Evolutionary conservation across 305 asterid species (phyloP).

Genomic region (Solanum hybrid): DNA sequence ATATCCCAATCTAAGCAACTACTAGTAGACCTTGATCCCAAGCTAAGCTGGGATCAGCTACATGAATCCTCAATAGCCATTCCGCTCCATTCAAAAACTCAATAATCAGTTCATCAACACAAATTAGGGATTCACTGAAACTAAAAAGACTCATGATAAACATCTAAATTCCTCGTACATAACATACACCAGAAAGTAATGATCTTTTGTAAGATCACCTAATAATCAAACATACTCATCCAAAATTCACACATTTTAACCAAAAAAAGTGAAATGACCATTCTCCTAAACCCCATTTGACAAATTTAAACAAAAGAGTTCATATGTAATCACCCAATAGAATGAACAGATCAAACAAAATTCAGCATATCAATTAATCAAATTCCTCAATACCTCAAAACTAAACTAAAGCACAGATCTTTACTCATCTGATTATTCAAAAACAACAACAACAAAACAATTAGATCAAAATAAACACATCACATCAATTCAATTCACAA

Average conservation of each 20-base stretch:
- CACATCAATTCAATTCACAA: background rate
- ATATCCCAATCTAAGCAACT: background rate
- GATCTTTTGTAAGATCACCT: background rate
- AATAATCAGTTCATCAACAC: background rate
- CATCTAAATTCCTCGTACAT: background rate
- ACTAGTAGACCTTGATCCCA: background rate
- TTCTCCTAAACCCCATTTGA: background rate
- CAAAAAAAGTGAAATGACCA: background rate
- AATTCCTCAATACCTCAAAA: background rate
- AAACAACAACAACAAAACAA: background rate
- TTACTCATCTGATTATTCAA: background rate
- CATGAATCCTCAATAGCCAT: background rate
- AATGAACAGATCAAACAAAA: background rate
- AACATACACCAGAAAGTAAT: background rate
- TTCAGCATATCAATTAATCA: background rate
- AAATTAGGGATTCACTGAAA: background rate
- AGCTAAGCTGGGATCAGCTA: background rate
- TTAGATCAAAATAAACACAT: background rate
- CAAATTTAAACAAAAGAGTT: background rate
- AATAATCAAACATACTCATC: background rate
- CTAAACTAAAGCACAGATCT: background rate
- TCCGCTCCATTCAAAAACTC: background rate
- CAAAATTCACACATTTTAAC: background rate
- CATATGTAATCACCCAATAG: background rate
- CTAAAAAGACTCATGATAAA: background rate